These are phyloP conservation scores for Coemansia sp. DNA, from an alignment of 192 early-diverging fungal species.

Conservation along the genomic window DNA sequence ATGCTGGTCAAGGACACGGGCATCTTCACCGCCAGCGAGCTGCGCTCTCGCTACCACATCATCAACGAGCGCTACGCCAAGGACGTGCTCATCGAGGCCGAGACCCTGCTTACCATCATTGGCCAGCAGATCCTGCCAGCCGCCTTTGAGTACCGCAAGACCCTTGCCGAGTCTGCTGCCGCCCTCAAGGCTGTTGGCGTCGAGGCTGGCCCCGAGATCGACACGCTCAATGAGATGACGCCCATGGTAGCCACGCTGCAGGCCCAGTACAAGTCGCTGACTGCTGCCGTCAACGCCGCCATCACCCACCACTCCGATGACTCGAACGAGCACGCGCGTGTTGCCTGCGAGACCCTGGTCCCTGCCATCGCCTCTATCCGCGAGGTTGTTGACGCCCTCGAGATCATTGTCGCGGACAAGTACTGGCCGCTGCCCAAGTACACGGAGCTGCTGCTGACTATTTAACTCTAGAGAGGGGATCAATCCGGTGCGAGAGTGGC, in stretches of 20 bases:
- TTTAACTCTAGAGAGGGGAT: constrained; percentile 35
- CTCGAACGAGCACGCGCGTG: constrained; percentile 66
- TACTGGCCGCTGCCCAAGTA: constrained; percentile 98
- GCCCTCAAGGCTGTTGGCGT: constrained; percentile 64
- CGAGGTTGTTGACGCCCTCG: constrained; percentile 70
- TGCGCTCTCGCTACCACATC: constrained; percentile 93
- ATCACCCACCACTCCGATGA: constrained; percentile 52
- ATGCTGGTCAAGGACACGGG: constrained; percentile 78
- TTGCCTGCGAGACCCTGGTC: constrained; percentile 63
- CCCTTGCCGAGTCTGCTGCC: constrained; percentile 80
- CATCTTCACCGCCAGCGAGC: constrained; percentile 85
- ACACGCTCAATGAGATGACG: constrained; percentile 68
- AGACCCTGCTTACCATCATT: constrained; percentile 83
- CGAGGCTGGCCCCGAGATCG: constrained; percentile 68
- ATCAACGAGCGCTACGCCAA: constrained; percentile 97
- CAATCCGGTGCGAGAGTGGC: neutral
- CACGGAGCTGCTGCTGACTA: constrained; percentile 83
- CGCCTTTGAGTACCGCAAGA: constrained; percentile 85
- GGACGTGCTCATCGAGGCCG: constrained; percentile 92
- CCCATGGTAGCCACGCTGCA: constrained; percentile 63
- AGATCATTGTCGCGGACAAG: constrained; percentile 85
- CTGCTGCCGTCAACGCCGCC: constrained; percentile 60
- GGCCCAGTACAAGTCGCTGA: constrained; percentile 59
- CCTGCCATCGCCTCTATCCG: constrained; percentile 76
- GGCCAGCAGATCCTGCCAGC: constrained; percentile 86